Evolutionary conservation across 2,329 filamentous ascomycete species (phyloP).

Genomic region (Basipetospora sp.): DNA sequence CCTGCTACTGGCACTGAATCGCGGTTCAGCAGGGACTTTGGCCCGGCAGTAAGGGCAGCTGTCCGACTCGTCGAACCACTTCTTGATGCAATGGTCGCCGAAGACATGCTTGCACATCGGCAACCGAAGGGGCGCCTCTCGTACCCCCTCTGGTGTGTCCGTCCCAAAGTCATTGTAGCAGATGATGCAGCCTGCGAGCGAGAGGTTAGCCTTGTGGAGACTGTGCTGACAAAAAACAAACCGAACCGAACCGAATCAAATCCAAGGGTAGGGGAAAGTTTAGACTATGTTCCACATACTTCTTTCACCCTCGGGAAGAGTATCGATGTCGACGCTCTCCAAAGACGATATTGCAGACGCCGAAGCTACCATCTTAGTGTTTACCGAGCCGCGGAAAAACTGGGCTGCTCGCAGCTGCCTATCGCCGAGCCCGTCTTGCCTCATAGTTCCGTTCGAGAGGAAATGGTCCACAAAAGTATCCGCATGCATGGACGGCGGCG

Average conservation of each 20-base stretch:
- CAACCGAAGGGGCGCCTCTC: slow-evolving; percentile 41
- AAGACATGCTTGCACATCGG: slow-evolving; percentile 51
- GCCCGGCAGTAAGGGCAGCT: slow-evolving; percentile 51
- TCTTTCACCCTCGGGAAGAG: slow-evolving; percentile 22
- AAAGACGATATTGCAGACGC: slow-evolving; percentile 31
- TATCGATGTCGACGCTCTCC: slow-evolving; percentile 29
- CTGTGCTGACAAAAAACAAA: too few species aligned
- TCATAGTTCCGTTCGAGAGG: not conserved
- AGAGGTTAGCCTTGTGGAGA: not conserved
- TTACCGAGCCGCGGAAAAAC: slow-evolving; percentile 28
- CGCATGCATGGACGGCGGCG: not conserved
- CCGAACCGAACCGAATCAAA: not conserved
- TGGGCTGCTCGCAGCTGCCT: slow-evolving; percentile 16
- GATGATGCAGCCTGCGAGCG: slow-evolving; percentile 39
- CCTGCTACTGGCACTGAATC: slow-evolving; percentile 1
- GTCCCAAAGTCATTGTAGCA: slow-evolving; percentile 50
- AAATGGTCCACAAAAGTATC: slow-evolving; percentile 1
- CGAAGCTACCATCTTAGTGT: slow-evolving; percentile 33
- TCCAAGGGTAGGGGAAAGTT: too few species aligned
- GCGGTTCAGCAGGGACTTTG: slow-evolving; percentile 38
- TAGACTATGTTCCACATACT: slow-evolving; percentile 6
- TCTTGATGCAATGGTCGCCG: slow-evolving; percentile 49
- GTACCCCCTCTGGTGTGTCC: slow-evolving; percentile 41
- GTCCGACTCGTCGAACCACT: slow-evolving; percentile 48
- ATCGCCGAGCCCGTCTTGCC: slow-evolving; percentile 2